phyloP scores from a whole-genome alignment of 2,329 filamentous ascomycete species.

The Aspergillus terreus region DNA sequence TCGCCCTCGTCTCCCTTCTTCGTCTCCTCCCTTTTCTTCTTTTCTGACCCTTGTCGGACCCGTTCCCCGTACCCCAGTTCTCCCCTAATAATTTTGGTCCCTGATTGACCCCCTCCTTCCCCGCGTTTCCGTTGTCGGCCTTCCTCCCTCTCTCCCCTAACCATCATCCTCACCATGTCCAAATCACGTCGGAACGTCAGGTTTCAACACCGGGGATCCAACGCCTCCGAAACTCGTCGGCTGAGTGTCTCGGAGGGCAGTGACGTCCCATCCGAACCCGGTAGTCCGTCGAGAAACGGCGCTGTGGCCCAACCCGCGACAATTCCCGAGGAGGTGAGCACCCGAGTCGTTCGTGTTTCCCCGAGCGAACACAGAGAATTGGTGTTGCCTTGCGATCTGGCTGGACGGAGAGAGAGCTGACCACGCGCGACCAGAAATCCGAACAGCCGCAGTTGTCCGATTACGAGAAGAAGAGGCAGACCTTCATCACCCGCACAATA shows the following conservation, averaged over 20 bases:
- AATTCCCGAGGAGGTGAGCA: slow-evolving; percentile 33
- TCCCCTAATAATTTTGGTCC: slow-evolving; percentile 2
- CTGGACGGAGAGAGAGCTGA: slow-evolving; percentile 2
- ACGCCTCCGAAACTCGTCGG: slow-evolving; percentile 47
- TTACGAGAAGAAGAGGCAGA: slow-evolving; percentile 98
- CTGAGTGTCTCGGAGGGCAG: slow-evolving; percentile 54
- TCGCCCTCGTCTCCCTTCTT: slow-evolving; percentile 8
- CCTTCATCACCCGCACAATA: slow-evolving; percentile 93
- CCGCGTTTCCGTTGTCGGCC: slow-evolving; percentile 17
- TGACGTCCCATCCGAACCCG: slow-evolving; percentile 47
- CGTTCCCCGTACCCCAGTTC: slow-evolving; percentile 8
- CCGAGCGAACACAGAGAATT: not conserved
- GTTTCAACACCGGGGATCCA: slow-evolving; percentile 50
- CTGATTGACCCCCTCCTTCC: slow-evolving; percentile 14
- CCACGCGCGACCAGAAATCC: slow-evolving; percentile 25
- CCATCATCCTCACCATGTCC: slow-evolving; percentile 40
- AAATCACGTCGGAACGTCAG: slow-evolving; percentile 58
- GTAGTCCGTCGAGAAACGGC: slow-evolving; percentile 49
- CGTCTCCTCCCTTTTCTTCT: slow-evolving; percentile 5
- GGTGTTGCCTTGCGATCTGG: not conserved
- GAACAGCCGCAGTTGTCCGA: slow-evolving; percentile 55
- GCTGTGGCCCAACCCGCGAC: slow-evolving; percentile 30
- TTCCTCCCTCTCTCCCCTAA: slow-evolving; percentile 14
- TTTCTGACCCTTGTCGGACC: slow-evolving; percentile 4
- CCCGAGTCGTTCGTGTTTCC: not conserved